Evolutionary conservation across 2,329 filamentous ascomycete genomes (phyloP), one percentile per base, ranked within the genome.

Genomic region (Monilinia laxa): DNA sequence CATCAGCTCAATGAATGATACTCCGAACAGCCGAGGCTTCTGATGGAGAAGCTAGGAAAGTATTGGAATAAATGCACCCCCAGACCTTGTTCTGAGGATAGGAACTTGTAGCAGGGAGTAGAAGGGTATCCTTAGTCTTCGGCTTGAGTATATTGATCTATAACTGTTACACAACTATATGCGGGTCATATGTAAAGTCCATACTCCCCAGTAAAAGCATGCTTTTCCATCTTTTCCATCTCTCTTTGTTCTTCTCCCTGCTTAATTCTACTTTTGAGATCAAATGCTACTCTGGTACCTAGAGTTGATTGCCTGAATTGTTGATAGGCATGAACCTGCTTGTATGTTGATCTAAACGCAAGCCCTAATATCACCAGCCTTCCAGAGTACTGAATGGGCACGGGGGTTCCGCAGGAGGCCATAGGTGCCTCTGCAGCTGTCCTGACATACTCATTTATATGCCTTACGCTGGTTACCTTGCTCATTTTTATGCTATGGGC

Each of bases 361-460:
- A 55, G 28, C 51, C 28, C 9, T 45, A 49, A 45, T 18, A 49
- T 66, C 53, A 25, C 51, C 40, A 64, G 16, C 47, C 28, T 49
- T 23, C 9, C 11, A 31, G 40, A 38, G 52, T 47, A 55, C 58
- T 64, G 57, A 66, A 63, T 65, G 63, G 54, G 63, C 54, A 59
- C 53, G 42, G 63, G 65, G 45, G 69, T 76, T 28, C 73, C 73
- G 16, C 59, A 60, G 16, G 70, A 68, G 59, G 74, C 74, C 57
- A 65, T 75, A 23, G 69, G 68, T 56, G 70, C 64, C 40, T 75
- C 69, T n/a, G 65, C 71, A 47, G 68, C 67, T 49, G 73, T 76
- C n/a, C 59, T 76, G 20, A 10, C 72, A 9, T 77, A 76, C 60
- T 77, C 75, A 9, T 40, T 67, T 11, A 68, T 73, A 31, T 76